phyloP scores from a whole-genome alignment of 2,329 filamentous ascomycete species.

The Didymella pomorum region DNA sequence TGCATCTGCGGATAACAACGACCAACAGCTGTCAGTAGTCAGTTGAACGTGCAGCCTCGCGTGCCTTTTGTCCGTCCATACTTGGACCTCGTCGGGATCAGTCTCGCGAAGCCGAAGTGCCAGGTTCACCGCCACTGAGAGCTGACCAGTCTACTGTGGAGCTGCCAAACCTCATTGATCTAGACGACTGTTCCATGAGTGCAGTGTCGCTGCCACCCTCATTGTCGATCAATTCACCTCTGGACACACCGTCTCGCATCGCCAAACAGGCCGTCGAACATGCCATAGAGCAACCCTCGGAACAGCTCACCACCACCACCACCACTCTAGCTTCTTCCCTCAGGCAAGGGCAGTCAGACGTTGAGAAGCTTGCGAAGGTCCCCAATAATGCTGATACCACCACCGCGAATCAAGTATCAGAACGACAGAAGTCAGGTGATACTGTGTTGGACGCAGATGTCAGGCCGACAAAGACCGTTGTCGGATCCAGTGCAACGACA shows the following conservation, averaged over 20 bases:
- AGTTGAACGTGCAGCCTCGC: slow-evolving; percentile 6
- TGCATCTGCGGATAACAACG: slow-evolving; percentile 16
- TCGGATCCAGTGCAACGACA: neutral
- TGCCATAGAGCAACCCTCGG: neutral
- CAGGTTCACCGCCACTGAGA: too few species aligned
- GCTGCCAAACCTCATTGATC: slow-evolving; percentile 5
- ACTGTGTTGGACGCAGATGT: neutral
- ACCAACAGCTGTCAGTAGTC: neutral
- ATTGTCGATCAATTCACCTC: neutral
- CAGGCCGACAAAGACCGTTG: neutral
- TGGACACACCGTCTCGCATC: neutral
- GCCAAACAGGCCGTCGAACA: too few species aligned
- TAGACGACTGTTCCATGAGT: neutral
- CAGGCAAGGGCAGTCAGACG: neutral
- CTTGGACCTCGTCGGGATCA: neutral
- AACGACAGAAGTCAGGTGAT: neutral
- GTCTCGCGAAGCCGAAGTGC: neutral
- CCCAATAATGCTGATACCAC: too few species aligned
- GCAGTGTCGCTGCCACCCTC: neutral
- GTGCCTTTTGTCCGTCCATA: slow-evolving; percentile 5
- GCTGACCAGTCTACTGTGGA: neutral
- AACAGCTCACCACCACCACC: neutral
- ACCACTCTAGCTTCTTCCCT: neutral
- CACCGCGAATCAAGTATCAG: neutral
- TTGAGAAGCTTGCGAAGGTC: neutral